These are phyloP conservation scores for Trichoderma koningii DNA, from an alignment of 2,329 filamentous ascomycete genomes.

Conservation along the genomic window DNA sequence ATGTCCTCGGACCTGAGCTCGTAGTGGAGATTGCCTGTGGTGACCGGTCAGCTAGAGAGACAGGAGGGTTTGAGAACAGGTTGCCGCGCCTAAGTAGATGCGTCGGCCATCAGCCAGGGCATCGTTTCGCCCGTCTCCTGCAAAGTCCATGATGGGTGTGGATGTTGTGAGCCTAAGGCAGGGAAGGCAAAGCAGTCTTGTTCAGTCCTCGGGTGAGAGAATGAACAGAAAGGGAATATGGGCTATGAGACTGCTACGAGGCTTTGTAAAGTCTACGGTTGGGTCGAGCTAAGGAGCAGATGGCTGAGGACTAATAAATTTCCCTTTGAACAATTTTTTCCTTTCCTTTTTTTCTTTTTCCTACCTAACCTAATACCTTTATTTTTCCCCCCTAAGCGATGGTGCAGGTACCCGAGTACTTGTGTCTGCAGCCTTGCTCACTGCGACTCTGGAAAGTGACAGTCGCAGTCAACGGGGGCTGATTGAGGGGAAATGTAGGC, in stretches of 20 bases:
- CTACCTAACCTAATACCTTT: neutral
- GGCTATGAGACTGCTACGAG: neutral
- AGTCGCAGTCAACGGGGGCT: neutral
- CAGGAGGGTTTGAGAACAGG: neutral
- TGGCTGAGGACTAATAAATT: slow-evolving; percentile 20
- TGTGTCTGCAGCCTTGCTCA: slow-evolving; percentile 10
- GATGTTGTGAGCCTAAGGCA: neutral
- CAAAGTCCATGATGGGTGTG: slow-evolving; percentile 7
- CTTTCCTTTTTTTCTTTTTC: slow-evolving; percentile 1
- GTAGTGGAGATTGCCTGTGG: slow-evolving; percentile 55
- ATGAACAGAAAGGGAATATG: neutral
- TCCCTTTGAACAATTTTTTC: slow-evolving; percentile 19
- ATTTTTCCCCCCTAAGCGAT: slow-evolving; percentile 6
- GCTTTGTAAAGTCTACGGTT: slow-evolving; percentile 13
- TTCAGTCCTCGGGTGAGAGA: neutral
- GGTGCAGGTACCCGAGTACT: slow-evolving; percentile 26
- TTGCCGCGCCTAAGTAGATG: slow-evolving; percentile 57
- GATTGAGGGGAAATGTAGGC: neutral
- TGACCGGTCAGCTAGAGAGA: slow-evolving; percentile 13
- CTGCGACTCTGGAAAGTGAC: neutral
- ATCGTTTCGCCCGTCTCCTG: slow-evolving; percentile 25
- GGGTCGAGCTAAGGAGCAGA: slow-evolving; percentile 17
- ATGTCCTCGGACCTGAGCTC: slow-evolving; percentile 59
- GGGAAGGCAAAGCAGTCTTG: neutral
- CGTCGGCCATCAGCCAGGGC: slow-evolving; percentile 42